Percentiles rank a stretch among this genome's conserved stretches.
Conservation (phyloP, 768 basidiomycete species). For the Mrakia blollopis region DNA sequence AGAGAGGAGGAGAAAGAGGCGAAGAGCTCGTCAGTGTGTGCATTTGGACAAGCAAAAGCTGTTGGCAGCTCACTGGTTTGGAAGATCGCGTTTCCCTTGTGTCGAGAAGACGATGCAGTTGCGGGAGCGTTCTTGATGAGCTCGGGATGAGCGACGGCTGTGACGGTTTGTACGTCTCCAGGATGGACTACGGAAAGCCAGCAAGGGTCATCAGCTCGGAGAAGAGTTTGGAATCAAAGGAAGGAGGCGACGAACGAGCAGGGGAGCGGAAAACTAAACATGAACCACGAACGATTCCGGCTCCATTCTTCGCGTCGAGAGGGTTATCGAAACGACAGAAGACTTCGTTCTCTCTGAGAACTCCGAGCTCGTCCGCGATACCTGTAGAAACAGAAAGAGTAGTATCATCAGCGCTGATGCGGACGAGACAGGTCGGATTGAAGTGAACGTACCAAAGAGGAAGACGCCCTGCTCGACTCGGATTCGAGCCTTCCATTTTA, state of each 20-base stretch:
- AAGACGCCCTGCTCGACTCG: slow-evolving; percentile 23
- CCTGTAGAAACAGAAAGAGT: too few relatives aligned
- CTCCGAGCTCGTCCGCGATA: slow-evolving; percentile 24
- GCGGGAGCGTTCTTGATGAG: slow-evolving; percentile 17
- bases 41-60: neutral
- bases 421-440: too few relatives aligned
- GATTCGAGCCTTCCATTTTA: slow-evolving; percentile 26
- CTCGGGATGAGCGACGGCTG: slow-evolving; percentile 20
- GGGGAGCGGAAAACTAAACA: slow-evolving; percentile 21
- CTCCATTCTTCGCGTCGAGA: neutral
- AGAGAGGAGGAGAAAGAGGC: neutral
- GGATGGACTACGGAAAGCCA: slow-evolving; percentile 16
- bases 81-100: slow-evolving; percentile 16
- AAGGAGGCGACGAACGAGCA: slow-evolving; percentile 1
- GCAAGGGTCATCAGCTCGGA: neutral
- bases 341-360: slow-evolving; percentile 19
- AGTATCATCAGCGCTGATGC: too few relatives aligned
- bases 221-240: too few relatives aligned
- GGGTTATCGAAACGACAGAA: slow-evolving; percentile 21
- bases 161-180: slow-evolving; percentile 17
- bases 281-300: slow-evolving; percentile 14
- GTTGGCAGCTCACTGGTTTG: neutral
- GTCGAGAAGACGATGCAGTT: slow-evolving; percentile 29
- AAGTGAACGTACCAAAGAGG: slow-evolving; percentile 7
- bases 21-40: neutral